These are phyloP conservation scores for Alternaria infectoria DNA, from an alignment of 2,329 filamentous ascomycete genomes.

Conservation along the genomic window DNA sequence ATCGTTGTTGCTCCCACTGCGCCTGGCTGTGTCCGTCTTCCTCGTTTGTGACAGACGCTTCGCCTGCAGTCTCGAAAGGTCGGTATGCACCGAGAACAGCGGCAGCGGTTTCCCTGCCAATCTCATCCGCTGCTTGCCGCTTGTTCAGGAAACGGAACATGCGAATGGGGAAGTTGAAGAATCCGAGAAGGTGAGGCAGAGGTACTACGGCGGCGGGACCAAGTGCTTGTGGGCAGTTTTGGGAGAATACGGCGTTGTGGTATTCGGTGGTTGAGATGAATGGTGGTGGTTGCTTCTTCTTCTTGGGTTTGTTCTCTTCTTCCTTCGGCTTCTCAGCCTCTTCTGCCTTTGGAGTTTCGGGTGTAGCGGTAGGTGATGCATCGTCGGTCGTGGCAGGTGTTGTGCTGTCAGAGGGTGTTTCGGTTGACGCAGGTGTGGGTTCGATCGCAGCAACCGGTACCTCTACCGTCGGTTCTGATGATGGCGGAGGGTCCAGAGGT, in stretches of 20 bases:
- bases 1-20: constrained; percentile 66
- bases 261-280: constrained; percentile 79
- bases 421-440: constrained; percentile 8
- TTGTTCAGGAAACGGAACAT: constrained; percentile 88
- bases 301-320: constrained; percentile 54
- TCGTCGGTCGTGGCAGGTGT: constrained; percentile 36
- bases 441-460: constrained; percentile 17
- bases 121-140: constrained; percentile 81
- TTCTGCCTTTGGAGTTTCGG: constrained; percentile 33
- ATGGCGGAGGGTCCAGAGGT: constrained; percentile 69
- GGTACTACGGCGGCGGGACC: constrained; percentile 74
- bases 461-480: constrained; percentile 27
- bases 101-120: constrained; percentile 86
- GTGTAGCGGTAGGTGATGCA: constrained; percentile 40
- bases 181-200: constrained; percentile 90
- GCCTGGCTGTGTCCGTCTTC: constrained; percentile 40
- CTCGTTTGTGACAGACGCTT: constrained; percentile 36
- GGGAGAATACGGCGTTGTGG: constrained; percentile 66
- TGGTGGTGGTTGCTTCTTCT: constrained; percentile 68
- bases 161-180: constrained; percentile 85
- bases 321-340: constrained; percentile 42
- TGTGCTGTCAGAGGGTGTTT: constrained; percentile 17
- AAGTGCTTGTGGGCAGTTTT: constrained; percentile 71
- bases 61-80: constrained; percentile 49
- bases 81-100: constrained; percentile 71